Conservation (phyloP, 352 stramenopile species). For the Phytophthora pistaciae region DNA sequence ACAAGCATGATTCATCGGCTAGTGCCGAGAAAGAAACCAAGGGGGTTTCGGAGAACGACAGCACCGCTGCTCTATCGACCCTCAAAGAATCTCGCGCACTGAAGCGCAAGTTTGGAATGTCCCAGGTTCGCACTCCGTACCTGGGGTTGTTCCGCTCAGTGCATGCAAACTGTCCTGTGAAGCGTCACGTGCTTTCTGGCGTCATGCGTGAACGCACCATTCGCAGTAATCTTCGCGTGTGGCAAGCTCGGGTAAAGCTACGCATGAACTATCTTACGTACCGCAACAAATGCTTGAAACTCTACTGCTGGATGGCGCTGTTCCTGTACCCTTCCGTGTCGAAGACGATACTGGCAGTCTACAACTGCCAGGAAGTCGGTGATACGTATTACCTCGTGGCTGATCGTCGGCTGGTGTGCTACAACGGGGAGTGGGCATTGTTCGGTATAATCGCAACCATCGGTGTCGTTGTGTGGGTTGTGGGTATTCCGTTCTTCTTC, state of each 20-base stretch:
- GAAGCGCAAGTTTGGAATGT: conserved; percentile 81
- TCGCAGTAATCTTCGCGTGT: conserved; percentile 77
- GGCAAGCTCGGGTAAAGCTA: conserved; percentile 80
- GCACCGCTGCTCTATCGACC: conserved; percentile 1
- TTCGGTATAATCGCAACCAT: conserved; percentile 67
- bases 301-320: conserved; percentile 81
- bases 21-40: neutral
- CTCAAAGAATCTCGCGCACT: conserved; percentile 46
- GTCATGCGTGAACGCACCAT: conserved; percentile 71
- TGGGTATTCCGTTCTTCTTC: conserved; percentile 85
- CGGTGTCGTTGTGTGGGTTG: conserved; percentile 73
- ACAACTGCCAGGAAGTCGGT: conserved; percentile 83
- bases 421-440: conserved; percentile 68
- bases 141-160: conserved; percentile 68
- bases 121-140: conserved; percentile 73
- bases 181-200: conserved; percentile 54
- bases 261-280: conserved; percentile 89
- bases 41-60: neutral
- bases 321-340: conserved; percentile 83
- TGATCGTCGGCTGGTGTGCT: conserved; percentile 77
- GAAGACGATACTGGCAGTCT: conserved; percentile 84
- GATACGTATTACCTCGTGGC: conserved; percentile 65
- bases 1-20: neutral
- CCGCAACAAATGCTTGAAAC: conserved; percentile 81
- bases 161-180: conserved; percentile 62